phyloP scores from a whole-genome alignment of 1,284 basidiomycete genomes.

The Pterulicium gracile region DNA sequence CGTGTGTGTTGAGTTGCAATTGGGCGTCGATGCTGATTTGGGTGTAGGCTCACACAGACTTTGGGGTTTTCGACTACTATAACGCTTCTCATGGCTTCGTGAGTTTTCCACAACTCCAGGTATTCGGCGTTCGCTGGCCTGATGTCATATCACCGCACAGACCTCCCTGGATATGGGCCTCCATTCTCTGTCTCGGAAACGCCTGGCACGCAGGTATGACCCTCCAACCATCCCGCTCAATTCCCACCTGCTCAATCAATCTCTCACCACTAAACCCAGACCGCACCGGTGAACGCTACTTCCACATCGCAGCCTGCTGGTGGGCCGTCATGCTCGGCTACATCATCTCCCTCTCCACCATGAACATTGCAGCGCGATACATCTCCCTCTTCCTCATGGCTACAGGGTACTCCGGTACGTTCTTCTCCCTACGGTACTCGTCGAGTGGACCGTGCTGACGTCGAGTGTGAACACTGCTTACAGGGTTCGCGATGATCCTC shows the following conservation, averaged over 20 bases:
- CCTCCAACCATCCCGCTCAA: constrained; percentile 8
- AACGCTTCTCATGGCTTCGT: constrained; percentile 55
- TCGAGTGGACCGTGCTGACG: not conserved
- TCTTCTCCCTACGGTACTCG: constrained; percentile 6
- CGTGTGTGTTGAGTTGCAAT: not conserved
- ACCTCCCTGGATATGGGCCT: constrained; percentile 54
- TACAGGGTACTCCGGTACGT: constrained; percentile 39
- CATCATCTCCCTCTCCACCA: constrained; percentile 48
- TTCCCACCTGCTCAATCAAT: constrained; percentile 3
- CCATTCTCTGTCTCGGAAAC: constrained; percentile 43
- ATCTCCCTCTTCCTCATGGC: constrained; percentile 60
- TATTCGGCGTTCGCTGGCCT: constrained; percentile 9
- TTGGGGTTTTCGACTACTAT: constrained; percentile 52
- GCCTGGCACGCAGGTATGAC: constrained; percentile 55
- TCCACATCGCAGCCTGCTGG: constrained; percentile 51
- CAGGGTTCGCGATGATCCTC: constrained; percentile 47
- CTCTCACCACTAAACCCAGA: constrained; percentile 23
- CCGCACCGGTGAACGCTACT: constrained; percentile 53
- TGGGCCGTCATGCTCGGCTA: constrained; percentile 54
- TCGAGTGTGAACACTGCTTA: not conserved
- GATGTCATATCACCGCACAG: constrained; percentile 19
- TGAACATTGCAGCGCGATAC: constrained; percentile 44
- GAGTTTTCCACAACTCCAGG: no score
- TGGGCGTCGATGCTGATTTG: constrained; percentile 2
- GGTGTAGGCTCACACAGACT: constrained; percentile 44